Evolutionary conservation across 805 yeast species (phyloP), one percentile per base, ranked within the genome.

Genomic region (Lipomyces sp.): DNA sequence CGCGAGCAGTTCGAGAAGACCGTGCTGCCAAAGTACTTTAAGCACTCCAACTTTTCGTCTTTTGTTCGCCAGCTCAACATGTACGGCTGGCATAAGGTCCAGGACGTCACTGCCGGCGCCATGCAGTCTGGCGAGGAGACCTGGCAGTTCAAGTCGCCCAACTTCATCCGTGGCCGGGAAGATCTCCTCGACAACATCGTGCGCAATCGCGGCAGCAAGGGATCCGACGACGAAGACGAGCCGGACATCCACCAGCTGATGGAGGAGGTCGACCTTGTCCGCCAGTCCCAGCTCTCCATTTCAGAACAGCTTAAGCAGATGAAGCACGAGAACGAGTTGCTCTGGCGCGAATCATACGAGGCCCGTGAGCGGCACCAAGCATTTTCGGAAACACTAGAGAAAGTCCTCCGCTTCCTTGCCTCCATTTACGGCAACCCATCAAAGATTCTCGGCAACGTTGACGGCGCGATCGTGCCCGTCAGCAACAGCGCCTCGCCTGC

Each of bases 21-120:
- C 53, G 83, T 93, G 24, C 70, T 93, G 55, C 98, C 99, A 4
- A 82, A 83, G 63, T 93, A 88, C 70, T 93, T 90, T 75, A 93
- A 93, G 68, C 98, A 93, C 70, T 84, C 86, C 54, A 91, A 93
- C 66, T 90, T 93, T 70, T 95, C 98, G 19, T 83, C 93, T 29
- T 93, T 93, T 75, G 98, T 93, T 14, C 80, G 98, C 55, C 98
- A 91, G 66, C 75, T 91, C 63, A 91, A 91, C 70, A 91, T 93
- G 98, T 93, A 93, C 66, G 98, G 98, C 10, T 93, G 97, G 96
- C 98, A 90, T 72, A 93, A 93, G 69, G 93, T 93, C 3, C 98
- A 93, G 69, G 98, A 93, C 68, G 81, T 90, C 21, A 85, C 72
- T 50, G 77, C 84, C 23, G 97, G 77, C 18, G 69, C 74, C 11